phyloP scores from a whole-genome alignment of 192 early-diverging fungal species.

The Podila minutissima region DNA sequence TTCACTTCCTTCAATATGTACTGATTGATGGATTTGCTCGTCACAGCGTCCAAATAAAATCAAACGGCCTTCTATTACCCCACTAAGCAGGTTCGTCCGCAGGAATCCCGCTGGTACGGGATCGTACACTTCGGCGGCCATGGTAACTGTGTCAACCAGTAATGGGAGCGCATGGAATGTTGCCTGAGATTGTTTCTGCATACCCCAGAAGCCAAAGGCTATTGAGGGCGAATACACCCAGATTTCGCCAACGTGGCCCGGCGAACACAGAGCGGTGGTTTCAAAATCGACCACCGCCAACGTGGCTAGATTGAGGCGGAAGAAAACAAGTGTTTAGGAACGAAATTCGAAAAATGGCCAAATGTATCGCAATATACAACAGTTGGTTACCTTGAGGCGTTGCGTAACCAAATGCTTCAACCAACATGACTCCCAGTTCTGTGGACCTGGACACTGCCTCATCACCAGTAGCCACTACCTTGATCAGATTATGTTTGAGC shows the following conservation, averaged over 20 bases:
- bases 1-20: neutral
- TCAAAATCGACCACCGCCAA: slow-evolving; percentile 84
- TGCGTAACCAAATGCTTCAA: slow-evolving; percentile 64
- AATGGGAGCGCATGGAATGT: slow-evolving; percentile 74
- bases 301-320: slow-evolving; percentile 49
- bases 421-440: slow-evolving; percentile 23
- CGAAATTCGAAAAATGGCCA: neutral
- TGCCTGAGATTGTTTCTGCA: slow-evolving; percentile 73
- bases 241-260: slow-evolving; percentile 80
- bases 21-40: slow-evolving; percentile 66
- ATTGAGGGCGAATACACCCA: slow-evolving; percentile 80
- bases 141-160: slow-evolving; percentile 51
- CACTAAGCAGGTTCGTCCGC: slow-evolving; percentile 77
- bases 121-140: slow-evolving; percentile 57
- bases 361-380: neutral
- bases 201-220: slow-evolving; percentile 77
- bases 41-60: slow-evolving; percentile 78
- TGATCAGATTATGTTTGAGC: slow-evolving; percentile 64
- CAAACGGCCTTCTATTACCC: slow-evolving; percentile 72
- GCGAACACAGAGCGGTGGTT: slow-evolving; percentile 74
- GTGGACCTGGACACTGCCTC: slow-evolving; percentile 12
- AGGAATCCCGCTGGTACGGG: slow-evolving; percentile 64
- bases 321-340: slow-evolving; percentile 6
- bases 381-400: slow-evolving; percentile 57
- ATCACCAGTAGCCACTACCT: slow-evolving; percentile 57